Conservation (phyloP, 768 basidiomycete genomes). For the Auriscalpium orientale region DNA sequence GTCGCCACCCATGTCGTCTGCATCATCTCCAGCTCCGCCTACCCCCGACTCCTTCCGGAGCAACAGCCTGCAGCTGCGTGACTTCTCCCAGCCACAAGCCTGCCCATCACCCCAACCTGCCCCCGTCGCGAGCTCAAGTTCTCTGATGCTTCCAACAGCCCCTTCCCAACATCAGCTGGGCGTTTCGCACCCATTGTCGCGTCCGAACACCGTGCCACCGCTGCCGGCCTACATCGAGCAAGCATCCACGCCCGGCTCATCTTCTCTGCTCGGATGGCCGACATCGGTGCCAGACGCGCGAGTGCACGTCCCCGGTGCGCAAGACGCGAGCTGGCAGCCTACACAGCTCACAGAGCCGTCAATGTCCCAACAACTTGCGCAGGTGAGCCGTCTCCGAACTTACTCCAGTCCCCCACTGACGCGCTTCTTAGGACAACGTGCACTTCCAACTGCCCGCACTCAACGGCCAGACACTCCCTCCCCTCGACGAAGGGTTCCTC, state of each 20-base stretch:
- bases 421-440: too few relatives aligned
- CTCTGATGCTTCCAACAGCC: not conserved
- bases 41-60: not conserved
- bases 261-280: too few relatives aligned
- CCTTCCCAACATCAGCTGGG: not conserved
- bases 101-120: constrained; percentile 2
- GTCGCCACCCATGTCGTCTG: not conserved
- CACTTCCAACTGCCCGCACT: too few relatives aligned
- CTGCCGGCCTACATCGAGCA: not conserved
- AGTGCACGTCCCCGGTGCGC: too few relatives aligned
- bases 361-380: too few relatives aligned
- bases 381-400: too few relatives aligned
- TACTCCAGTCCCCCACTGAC: too few relatives aligned
- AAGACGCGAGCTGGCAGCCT: too few relatives aligned
- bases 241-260: too few relatives aligned
- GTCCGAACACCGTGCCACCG: not conserved
- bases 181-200: not conserved
- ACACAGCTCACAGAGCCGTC: too few relatives aligned
- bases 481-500: not conserved
- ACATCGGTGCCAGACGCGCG: too few relatives aligned
- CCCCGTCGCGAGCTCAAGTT: not conserved
- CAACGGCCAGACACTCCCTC: too few relatives aligned
- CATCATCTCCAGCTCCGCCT: not conserved
- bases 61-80: not conserved
- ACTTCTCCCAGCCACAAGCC: not conserved